Evolutionary conservation across 2,329 filamentous ascomycete genomes (phyloP).

Genomic region (Aspergillus pseudoterreus): DNA sequence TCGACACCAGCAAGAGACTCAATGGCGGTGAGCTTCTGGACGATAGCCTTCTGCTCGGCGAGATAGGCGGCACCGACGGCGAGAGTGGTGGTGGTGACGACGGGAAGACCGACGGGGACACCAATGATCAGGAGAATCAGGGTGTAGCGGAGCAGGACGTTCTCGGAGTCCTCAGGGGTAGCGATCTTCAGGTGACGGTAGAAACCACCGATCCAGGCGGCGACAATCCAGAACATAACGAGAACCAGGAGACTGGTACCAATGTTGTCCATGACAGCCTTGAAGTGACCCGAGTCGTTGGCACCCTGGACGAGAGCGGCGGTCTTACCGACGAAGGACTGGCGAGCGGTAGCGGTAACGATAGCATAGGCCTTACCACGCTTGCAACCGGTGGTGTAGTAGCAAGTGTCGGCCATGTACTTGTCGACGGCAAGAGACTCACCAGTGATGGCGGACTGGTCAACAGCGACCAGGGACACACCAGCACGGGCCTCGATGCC

Average conservation of each 20-base stretch:
- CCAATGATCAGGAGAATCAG: constrained; percentile 71
- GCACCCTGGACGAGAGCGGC: constrained; percentile 71
- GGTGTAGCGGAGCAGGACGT: constrained; percentile 65
- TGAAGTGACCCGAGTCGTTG: constrained; percentile 74
- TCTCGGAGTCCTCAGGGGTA: constrained; percentile 49
- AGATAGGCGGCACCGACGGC: constrained; percentile 75
- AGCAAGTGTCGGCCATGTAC: constrained; percentile 69
- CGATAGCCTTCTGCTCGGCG: constrained; percentile 73
- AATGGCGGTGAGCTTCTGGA: constrained; percentile 75
- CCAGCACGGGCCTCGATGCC: constrained; percentile 57
- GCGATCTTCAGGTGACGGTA: constrained; percentile 65
- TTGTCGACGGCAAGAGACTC: constrained; percentile 64
- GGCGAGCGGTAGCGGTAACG: constrained; percentile 62
- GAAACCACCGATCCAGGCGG: constrained; percentile 75
- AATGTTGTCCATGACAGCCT: constrained; percentile 80
- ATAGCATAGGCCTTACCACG: constrained; percentile 72
- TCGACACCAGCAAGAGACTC: constrained; percentile 73
- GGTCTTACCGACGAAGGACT: constrained; percentile 74
- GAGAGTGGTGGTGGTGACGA: constrained; percentile 73
- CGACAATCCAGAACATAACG: constrained; percentile 73
- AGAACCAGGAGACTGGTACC: constrained; percentile 70
- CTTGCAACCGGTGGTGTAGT: constrained; percentile 80
- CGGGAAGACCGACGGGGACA: constrained; percentile 75
- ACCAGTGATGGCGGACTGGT: constrained; percentile 78
- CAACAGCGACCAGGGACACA: constrained; percentile 63